phyloP scores from a whole-genome alignment of 2,329 filamentous ascomycete genomes.

The Mycosphaerella arachidis region DNA sequence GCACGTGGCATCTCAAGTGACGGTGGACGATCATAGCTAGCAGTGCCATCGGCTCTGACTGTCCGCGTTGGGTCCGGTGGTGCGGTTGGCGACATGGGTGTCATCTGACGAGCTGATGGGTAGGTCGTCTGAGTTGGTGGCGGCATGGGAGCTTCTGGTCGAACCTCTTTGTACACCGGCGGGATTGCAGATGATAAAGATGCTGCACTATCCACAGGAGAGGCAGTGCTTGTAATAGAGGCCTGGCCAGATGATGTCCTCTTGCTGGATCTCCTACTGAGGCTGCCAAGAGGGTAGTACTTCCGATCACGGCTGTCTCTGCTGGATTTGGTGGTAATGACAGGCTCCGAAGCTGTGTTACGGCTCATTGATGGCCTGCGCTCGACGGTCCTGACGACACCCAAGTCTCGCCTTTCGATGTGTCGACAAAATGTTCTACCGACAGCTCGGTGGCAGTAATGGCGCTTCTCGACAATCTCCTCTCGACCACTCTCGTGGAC shows the following conservation, averaged over 20 bases:
- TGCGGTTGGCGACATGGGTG: slow-evolving; percentile 4
- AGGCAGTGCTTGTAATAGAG: slow-evolving; percentile 8
- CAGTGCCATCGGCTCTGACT: slow-evolving; percentile 22
- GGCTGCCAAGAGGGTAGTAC: slow-evolving; percentile 21
- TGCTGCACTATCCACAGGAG: slow-evolving; percentile 18
- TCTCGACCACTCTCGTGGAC: slow-evolving; percentile 21
- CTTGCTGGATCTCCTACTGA: slow-evolving; percentile 12
- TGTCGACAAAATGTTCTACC: slow-evolving; percentile 20
- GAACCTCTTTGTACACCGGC: slow-evolving; percentile 12
- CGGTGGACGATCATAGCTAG: slow-evolving; percentile 23
- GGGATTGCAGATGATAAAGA: slow-evolving; percentile 15
- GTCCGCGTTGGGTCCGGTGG: slow-evolving; percentile 8
- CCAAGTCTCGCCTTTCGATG: slow-evolving; percentile 14
- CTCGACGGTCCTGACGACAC: slow-evolving; percentile 20
- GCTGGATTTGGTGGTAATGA: slow-evolving; percentile 24
- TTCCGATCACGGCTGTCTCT: slow-evolving; percentile 19
- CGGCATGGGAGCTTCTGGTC: slow-evolving; percentile 18
- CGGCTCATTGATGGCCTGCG: slow-evolving; percentile 13
- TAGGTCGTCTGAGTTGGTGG: slow-evolving; percentile 8
- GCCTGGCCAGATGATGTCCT: slow-evolving; percentile 17
- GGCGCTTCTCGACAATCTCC: slow-evolving; percentile 18
- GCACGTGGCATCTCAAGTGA: slow-evolving; percentile 20
- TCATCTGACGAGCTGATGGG: slow-evolving; percentile 5
- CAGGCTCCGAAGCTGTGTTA: slow-evolving; percentile 12
- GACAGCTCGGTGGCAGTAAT: slow-evolving; percentile 22